A percentile compares a stretch with the other conserved stretches of the same genome.
These are phyloP conservation scores for Vishniacozyma victoriae DNA, from an alignment of 768 basidiomycete genomes.

Conservation along the genomic window DNA sequence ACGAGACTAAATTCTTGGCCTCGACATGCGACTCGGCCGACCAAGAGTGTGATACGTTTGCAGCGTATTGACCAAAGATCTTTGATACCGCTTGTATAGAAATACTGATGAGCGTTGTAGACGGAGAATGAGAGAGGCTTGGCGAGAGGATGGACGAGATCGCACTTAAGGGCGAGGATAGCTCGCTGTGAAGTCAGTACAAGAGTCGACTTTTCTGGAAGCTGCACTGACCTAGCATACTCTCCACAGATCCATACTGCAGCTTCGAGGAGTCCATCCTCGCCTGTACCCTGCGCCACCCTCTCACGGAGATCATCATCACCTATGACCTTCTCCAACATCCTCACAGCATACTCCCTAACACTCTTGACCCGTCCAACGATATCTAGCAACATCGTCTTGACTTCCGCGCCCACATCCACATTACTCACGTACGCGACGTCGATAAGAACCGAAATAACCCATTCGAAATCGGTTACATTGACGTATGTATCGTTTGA, in stretches of 20 bases:
- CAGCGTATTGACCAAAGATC: conserved; percentile 78
- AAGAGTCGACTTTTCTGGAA: not conserved
- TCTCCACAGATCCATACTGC: conserved; percentile 97
- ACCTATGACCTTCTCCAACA: conserved; percentile 72
- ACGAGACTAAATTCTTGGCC: conserved; percentile 61
- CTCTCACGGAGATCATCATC: conserved; percentile 70
- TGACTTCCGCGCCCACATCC: conserved; percentile 68
- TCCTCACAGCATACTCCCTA: conserved; percentile 70
- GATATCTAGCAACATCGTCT: conserved; percentile 80
- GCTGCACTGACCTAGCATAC: conserved; percentile 66
- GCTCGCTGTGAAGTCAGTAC: conserved; percentile 10
- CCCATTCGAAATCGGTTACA: conserved; percentile 94
- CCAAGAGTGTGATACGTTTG: conserved; percentile 71
- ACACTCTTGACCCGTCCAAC: conserved; percentile 71
- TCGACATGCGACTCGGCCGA: conserved; percentile 63
- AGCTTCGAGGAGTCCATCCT: conserved; percentile 81
- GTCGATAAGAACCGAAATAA: conserved; percentile 87
- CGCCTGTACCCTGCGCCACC: conserved; percentile 64
- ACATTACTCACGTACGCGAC: conserved; percentile 80
- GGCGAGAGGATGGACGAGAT: conserved; percentile 56
- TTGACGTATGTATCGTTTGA: conserved; percentile 78
- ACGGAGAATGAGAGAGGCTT: conserved; percentile 50
- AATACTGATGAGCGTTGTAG: conserved; percentile 63
- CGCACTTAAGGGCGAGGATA: conserved; percentile 46
- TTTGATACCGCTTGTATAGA: conserved; percentile 80